A percentile compares a stretch with the other conserved stretches of the same genome.
These are phyloP conservation scores for Neofusicoccum kwambonambiense DNA, from an alignment of 2,329 filamentous ascomycete genomes.

Conservation along the genomic window DNA sequence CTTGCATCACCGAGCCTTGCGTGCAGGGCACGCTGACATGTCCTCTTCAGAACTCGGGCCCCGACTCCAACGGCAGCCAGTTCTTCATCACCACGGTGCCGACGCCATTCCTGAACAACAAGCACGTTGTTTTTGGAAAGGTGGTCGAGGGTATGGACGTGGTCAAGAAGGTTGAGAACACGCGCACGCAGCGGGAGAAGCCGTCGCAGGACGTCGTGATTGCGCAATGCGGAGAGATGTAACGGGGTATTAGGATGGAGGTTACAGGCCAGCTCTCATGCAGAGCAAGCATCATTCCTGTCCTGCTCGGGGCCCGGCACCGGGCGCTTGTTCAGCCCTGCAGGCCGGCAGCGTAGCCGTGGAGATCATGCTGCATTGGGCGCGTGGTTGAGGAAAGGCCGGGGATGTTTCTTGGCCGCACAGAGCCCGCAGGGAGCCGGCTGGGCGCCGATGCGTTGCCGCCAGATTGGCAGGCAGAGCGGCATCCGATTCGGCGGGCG, in stretches of 20 bases:
- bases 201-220: constrained; percentile 84
- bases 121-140: constrained; percentile 94
- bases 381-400: background rate
- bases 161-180: constrained; percentile 88
- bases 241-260: background rate
- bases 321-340: background rate
- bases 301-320: constrained; percentile 8
- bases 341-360: constrained; percentile 5
- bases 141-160: constrained; percentile 89
- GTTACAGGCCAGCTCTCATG: background rate
- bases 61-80: constrained; percentile 90
- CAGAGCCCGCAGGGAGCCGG: background rate
- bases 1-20: background rate
- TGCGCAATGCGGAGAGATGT: constrained; percentile 93
- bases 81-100: constrained; percentile 95
- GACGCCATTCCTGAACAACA: constrained; percentile 84
- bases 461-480: background rate
- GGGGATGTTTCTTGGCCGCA: background rate
- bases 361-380: background rate
- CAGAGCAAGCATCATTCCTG: background rate
- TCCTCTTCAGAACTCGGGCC: constrained; percentile 72
- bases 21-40: background rate
- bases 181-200: constrained; percentile 75
- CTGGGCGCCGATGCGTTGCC: background rate
- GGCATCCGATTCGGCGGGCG: background rate